These are phyloP conservation scores for Monilinia vaccinii-corymbosi DNA, from an alignment of 2,329 filamentous ascomycete species.

Conservation along the genomic window DNA sequence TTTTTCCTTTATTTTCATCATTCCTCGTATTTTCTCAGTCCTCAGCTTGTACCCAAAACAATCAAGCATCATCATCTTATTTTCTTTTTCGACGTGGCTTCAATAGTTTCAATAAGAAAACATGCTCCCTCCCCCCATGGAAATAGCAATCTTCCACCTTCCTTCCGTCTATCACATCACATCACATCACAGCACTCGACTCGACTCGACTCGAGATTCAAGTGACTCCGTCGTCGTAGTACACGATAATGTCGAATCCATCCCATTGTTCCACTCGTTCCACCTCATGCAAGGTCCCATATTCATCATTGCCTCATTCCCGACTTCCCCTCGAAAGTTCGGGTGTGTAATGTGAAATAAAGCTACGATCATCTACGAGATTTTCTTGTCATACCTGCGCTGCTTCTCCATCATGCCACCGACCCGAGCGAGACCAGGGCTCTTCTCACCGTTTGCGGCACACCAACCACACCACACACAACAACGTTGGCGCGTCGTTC, in stretches of 20 bases:
- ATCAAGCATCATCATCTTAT: not conserved
- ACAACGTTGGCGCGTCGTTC: not conserved
- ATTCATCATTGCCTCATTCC: slow-evolving; percentile 3
- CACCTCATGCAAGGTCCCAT: slow-evolving; percentile 5
- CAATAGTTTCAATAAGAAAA: slow-evolving; percentile 5
- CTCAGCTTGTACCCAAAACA: no score
- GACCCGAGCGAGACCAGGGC: not conserved
- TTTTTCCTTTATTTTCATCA: not conserved
- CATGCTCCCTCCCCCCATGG: no score
- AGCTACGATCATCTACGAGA: slow-evolving; percentile 3
- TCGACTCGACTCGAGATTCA: not conserved
- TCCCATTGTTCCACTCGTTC: not conserved
- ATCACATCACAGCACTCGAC: no score
- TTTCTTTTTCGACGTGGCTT: not conserved
- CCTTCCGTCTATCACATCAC: not conserved
- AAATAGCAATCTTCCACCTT: not conserved
- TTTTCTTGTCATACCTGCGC: not conserved
- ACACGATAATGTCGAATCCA: slow-evolving; percentile 1
- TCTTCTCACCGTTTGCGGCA: not conserved
- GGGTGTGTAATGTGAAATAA: slow-evolving; percentile 6
- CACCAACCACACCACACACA: not conserved
- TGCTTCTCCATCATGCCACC: not conserved
- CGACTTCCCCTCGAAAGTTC: slow-evolving; percentile 3
- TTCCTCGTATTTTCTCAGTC: not conserved
- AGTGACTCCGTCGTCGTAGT: not conserved